Evolutionary conservation across 2,329 filamentous ascomycete genomes (phyloP), one percentile per base, ranked within the genome.

Genomic region (Calcarisporium arbuscula): DNA sequence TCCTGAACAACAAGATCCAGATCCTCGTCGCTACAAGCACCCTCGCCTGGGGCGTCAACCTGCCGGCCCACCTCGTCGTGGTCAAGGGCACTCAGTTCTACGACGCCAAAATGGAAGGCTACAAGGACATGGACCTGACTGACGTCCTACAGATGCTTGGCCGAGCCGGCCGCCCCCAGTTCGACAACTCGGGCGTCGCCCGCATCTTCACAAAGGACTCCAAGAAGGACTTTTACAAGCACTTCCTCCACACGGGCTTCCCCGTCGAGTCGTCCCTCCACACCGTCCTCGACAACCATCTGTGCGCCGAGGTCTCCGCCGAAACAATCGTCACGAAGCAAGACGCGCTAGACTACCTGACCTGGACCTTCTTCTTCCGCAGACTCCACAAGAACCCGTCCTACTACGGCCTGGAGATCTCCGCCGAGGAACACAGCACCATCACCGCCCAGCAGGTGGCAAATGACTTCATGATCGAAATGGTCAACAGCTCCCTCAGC

Each of bases 291-390:
- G 90, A 96, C 62, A 95, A 98, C 65, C 94, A 98, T 72, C 72
- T 98, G 57, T 83, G 88, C 42, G 92, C 92, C 39, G 92, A 98
- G 63, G 80, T 96, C 6, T 94, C 89, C 1, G 87, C 92, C 1
- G 89, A 86, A 47, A 98, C 92, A 1, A 85, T 98, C 32, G 69
- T 82, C 20, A 94, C 88, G 8, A 95, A 95, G 60, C 92, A 98
- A 61, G 92, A 98, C 61, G 92, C 92, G 1, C 73, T 98, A 5
- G 94, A 98, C 60, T 98, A 98, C 54, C 65, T 98, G 34, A 98
- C 92, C 0, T 98, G 94, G 92, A 98, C 94, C 1, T 98, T 98
- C 68, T 98, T 98, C 74, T 98, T 98, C 73, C 79, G 94, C 4
- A 75, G 92, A 9, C 66, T 98, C 25, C 92, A 98, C 67, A 98